Evolutionary conservation across 108 stramenopile species (phyloP).

Genomic region (Mayamaea pseudoterrestris): DNA sequence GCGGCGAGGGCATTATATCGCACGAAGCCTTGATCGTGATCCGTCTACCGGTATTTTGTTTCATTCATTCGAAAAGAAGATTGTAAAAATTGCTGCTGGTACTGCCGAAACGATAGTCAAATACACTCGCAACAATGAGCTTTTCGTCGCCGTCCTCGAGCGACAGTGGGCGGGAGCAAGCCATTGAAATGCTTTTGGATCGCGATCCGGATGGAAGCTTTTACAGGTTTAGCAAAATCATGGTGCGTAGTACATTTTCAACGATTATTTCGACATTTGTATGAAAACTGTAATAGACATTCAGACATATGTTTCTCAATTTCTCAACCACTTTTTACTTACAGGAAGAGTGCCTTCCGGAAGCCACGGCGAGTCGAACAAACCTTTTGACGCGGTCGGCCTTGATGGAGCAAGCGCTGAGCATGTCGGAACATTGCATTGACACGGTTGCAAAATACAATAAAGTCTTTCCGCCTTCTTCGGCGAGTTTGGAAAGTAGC

Average conservation of each 20-base stretch:
- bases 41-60: neutral
- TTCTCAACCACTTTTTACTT: neutral
- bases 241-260: constrained; percentile 40
- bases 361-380: constrained; percentile 33
- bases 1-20: neutral
- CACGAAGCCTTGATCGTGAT: neutral
- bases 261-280: neutral
- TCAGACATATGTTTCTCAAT: neutral
- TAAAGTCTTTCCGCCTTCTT: neutral
- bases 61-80: neutral
- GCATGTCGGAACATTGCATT: constrained; percentile 40
- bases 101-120: neutral
- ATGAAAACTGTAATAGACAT: neutral
- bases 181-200: constrained; percentile 73
- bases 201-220: constrained; percentile 56
- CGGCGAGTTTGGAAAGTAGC: no score
- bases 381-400: constrained; percentile 51
- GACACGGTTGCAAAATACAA: constrained; percentile 6
- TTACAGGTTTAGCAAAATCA: constrained; percentile 46
- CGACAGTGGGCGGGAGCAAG: constrained; percentile 36
- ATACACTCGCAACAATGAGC: neutral
- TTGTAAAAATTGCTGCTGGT: neutral
- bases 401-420: constrained; percentile 47
- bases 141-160: neutral
- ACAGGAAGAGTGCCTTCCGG: constrained; percentile 48